A percentile compares a stretch with the other conserved stretches of the same genome.
phyloP scores from a whole-genome alignment of 73 alveolate species.

The Paramecium sonneborni region DNA sequence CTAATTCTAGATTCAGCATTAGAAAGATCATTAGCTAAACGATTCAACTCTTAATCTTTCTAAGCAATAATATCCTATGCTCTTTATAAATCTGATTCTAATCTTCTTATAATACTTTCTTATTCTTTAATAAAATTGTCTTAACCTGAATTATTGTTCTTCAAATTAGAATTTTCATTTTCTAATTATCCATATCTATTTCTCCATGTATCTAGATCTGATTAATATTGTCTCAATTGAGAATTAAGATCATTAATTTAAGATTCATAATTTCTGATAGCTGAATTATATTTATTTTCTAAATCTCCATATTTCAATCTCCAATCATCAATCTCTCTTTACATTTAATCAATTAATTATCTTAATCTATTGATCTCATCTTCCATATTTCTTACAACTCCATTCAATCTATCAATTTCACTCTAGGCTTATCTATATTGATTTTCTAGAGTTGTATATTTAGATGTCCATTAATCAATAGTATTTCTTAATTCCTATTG shows the following conservation, averaged over 20 bases:
- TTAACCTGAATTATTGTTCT: not conserved
- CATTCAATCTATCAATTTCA: conserved; percentile 4
- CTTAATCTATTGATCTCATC: not conserved
- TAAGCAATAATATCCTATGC: not conserved
- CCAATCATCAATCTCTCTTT: conserved; percentile 41
- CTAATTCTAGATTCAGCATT: not conserved
- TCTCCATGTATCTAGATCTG: not conserved
- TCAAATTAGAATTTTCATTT: not conserved
- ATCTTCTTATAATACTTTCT: not conserved
- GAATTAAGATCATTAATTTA: not conserved
- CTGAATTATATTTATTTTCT: conserved; percentile 19
- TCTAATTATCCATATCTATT: conserved; percentile 43
- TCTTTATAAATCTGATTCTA: not conserved
- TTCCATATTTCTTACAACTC: not conserved
- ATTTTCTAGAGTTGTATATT: not conserved
- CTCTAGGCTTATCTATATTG: not conserved
- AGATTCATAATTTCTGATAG: not conserved
- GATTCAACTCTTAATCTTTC: not conserved
- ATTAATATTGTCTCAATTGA: not conserved
- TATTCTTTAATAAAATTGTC: not conserved
- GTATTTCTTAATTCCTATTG: not conserved
- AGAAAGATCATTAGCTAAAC: not conserved
- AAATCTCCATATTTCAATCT: conserved; percentile 36
- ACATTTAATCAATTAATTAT: not conserved
- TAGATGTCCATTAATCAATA: conserved; percentile 3